These are phyloP conservation scores for Phytopythium mirpurense DNA, from an alignment of 352 stramenopile genomes.

Conservation along the genomic window DNA sequence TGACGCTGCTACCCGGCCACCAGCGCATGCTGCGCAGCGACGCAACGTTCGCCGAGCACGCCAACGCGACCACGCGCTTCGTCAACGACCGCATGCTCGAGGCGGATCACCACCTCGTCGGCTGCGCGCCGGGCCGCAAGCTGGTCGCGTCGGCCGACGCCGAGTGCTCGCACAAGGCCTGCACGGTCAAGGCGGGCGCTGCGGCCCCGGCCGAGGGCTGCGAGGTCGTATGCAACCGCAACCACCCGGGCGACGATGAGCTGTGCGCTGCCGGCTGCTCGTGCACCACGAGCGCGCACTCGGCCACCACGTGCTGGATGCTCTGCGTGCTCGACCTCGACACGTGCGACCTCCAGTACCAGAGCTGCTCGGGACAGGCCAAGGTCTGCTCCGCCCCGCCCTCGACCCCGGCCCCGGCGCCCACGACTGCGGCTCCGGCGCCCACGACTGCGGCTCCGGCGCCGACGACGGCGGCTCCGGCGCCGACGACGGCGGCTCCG, in stretches of 20 bases:
- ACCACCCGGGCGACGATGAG: conserved; percentile 16
- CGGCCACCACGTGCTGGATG: conserved; percentile 43
- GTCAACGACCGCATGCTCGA: conserved; percentile 17
- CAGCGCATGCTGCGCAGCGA: conserved; percentile 41
- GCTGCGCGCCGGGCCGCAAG: conserved; percentile 32
- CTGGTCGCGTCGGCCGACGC: conserved; percentile 25
- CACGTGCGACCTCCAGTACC: conserved; percentile 16
- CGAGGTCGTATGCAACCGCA: conserved; percentile 34
- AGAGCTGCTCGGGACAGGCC: conserved; percentile 34
- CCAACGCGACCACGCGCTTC: conserved; percentile 22
- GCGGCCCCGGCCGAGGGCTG: conserved; percentile 23
- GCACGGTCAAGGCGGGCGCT: conserved; percentile 20
- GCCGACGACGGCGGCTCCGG: conserved; percentile 1
- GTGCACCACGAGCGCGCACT: conserved; percentile 18
- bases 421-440: conserved; percentile 6
- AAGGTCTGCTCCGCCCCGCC: conserved; percentile 24
- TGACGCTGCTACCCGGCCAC: conserved; percentile 50
- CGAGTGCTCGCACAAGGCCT: conserved; percentile 26
- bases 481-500: not conserved
- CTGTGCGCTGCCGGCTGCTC: conserved; percentile 21
- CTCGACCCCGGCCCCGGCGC: conserved; percentile 7
- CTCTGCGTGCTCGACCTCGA: conserved; percentile 44
- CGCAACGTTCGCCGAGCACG: conserved; percentile 39
- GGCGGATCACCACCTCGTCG: conserved; percentile 25
- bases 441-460: conserved; percentile 5